Evolutionary conservation across 805 yeast genomes (phyloP).

Genomic region (Komagataella kurtzmanii): DNA sequence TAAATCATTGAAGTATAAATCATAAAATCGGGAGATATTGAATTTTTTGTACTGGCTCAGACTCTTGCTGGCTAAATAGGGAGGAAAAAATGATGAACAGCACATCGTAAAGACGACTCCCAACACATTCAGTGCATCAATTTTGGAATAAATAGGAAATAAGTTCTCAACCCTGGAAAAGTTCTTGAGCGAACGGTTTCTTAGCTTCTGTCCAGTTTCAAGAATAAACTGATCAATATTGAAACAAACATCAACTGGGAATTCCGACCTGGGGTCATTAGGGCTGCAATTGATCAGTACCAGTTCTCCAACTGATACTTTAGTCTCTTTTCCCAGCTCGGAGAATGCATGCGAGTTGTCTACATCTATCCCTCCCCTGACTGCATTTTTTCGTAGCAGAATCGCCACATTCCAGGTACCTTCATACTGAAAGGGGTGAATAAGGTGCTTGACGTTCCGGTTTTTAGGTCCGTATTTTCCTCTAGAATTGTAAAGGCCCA

Average conservation of each 20-base stretch:
- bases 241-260: slow-evolving; percentile 12
- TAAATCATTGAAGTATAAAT: neutral
- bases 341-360: neutral
- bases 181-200: slow-evolving; percentile 12
- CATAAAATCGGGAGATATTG: slow-evolving; percentile 15
- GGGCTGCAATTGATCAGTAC: slow-evolving; percentile 14
- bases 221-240: slow-evolving; percentile 14
- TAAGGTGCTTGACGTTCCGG: slow-evolving; percentile 8
- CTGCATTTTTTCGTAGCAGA: slow-evolving; percentile 12
- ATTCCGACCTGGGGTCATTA: slow-evolving; percentile 2
- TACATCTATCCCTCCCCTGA: neutral
- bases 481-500: slow-evolving; percentile 11
- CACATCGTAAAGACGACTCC: slow-evolving; percentile 16
- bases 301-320: slow-evolving; percentile 4
- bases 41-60: slow-evolving; percentile 4
- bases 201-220: slow-evolving; percentile 13
- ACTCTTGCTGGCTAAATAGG: neutral
- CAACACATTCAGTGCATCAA: slow-evolving; percentile 16
- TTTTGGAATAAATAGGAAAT: slow-evolving; percentile 12
- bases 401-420: slow-evolving; percentile 20
- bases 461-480: slow-evolving; percentile 15
- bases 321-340: neutral
- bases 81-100: neutral
- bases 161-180: slow-evolving; percentile 11
- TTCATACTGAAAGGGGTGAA: slow-evolving; percentile 18